A percentile compares a stretch with the other conserved stretches of the same genome.
phyloP scores from a whole-genome alignment of 306 rosid species.

The Dryas octopetala region DNA sequence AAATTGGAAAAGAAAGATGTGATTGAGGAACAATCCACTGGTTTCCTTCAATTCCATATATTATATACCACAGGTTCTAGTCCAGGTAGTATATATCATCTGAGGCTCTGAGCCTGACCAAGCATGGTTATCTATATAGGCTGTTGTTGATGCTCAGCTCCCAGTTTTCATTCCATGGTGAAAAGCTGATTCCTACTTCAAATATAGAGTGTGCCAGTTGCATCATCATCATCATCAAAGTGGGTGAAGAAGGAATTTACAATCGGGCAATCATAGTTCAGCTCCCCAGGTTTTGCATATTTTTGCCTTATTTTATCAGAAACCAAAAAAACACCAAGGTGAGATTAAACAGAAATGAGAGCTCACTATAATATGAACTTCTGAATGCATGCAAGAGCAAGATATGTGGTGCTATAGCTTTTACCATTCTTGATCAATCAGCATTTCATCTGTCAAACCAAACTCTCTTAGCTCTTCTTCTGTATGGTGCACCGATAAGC shows the following conservation, averaged over 20 bases:
- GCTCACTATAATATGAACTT: neutral
- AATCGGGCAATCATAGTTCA: conserved; percentile 83
- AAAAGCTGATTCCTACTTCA: neutral
- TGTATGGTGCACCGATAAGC: conserved; percentile 57
- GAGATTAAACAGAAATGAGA: neutral
- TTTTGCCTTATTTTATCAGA: conserved; percentile 61
- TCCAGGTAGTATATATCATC: no score
- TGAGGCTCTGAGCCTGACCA: no score
- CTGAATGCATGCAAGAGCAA: neutral
- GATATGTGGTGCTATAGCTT: neutral
- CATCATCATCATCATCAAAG: conserved; percentile 38
- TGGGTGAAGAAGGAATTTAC: conserved; percentile 79
- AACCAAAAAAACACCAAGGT: neutral
- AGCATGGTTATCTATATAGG: no score
- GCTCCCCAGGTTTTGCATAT: conserved; percentile 72
- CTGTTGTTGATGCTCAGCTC: neutral
- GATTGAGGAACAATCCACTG: no score
- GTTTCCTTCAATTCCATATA: no score
- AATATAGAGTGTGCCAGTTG: neutral
- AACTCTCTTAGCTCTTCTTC: conserved; percentile 67
- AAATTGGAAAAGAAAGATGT: no score
- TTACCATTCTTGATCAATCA: conserved; percentile 82
- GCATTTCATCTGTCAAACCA: conserved; percentile 83
- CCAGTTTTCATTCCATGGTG: no score
- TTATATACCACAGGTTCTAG: no score